Evolutionary conservation across 176 grass and related monocot genomes (phyloP).

Genomic region (Thalia dealbata): DNA sequence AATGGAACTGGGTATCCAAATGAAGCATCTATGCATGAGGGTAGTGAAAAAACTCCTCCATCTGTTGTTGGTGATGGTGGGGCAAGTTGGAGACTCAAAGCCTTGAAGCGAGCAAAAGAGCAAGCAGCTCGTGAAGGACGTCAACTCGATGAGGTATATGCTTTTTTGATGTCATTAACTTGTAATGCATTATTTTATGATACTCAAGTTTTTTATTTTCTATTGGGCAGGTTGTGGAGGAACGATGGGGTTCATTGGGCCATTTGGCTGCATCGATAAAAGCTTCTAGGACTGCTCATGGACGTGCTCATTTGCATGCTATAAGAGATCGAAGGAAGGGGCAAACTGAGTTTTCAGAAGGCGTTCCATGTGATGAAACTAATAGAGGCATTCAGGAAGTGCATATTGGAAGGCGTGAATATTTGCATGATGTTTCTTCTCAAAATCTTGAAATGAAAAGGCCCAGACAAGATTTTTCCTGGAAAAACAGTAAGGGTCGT

Average conservation of each 20-base stretch:
- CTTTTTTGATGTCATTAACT: neutral
- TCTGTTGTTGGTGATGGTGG: slow-evolving; percentile 87
- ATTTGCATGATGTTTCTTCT: slow-evolving; percentile 65
- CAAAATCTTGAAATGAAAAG: slow-evolving; percentile 65
- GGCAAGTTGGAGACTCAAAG: slow-evolving; percentile 96
- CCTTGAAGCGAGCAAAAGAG: slow-evolving; percentile 94
- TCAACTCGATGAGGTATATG: slow-evolving; percentile 48
- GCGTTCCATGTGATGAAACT: slow-evolving; percentile 13
- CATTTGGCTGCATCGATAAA: slow-evolving; percentile 64
- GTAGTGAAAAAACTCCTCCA: slow-evolving; percentile 32
- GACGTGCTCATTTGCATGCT: slow-evolving; percentile 65
- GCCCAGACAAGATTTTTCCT: slow-evolving; percentile 51
- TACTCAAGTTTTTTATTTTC: slow-evolving; percentile 4
- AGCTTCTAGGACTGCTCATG: slow-evolving; percentile 44
- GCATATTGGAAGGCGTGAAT: slow-evolving; percentile 31
- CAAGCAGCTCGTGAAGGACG: slow-evolving; percentile 75
- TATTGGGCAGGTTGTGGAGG: slow-evolving; percentile 48
- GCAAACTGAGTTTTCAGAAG: slow-evolving; percentile 35
- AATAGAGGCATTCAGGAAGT: slow-evolving; percentile 21
- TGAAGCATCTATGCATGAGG: slow-evolving; percentile 31
- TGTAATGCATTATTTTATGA: neutral
- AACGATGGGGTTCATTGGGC: slow-evolving; percentile 76
- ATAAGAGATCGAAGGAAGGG: slow-evolving; percentile 64
- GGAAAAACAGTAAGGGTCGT: slow-evolving; percentile 49
- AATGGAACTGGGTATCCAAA: slow-evolving; percentile 68